These are phyloP conservation scores for Hirsutella minnesotensis DNA, from an alignment of 2,329 filamentous ascomycete genomes.

Conservation along the genomic window DNA sequence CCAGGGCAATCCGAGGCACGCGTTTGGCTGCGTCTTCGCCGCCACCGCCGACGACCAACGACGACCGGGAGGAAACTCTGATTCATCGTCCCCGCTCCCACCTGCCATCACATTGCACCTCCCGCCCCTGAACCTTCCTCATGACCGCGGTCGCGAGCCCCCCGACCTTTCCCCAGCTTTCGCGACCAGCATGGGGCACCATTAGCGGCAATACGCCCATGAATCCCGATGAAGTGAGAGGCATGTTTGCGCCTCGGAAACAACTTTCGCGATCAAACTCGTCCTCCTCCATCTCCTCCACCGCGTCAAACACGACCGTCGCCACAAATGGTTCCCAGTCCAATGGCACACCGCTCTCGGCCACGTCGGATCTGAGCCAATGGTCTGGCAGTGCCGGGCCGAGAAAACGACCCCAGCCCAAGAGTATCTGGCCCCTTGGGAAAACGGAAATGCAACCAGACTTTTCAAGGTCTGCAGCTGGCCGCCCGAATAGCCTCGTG, in stretches of 20 bases:
- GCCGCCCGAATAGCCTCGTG: conserved; percentile 30
- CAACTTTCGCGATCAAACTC: conserved; percentile 79
- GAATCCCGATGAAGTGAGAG: conserved; percentile 73
- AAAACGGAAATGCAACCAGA: conserved; percentile 37
- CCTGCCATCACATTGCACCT: conserved; percentile 6
- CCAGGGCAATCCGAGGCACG: not conserved
- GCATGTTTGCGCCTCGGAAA: conserved; percentile 86
- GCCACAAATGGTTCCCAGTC: conserved; percentile 47
- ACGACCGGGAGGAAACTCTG: not conserved
- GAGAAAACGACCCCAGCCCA: conserved; percentile 40
- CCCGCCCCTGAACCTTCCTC: conserved; percentile 21
- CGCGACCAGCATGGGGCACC: conserved; percentile 51
- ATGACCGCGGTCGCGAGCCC: conserved; percentile 61
- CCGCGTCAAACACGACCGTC: conserved; percentile 51
- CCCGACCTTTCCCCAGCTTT: conserved; percentile 51
- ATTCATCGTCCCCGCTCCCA: not conserved
- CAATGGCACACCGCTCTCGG: conserved; percentile 44
- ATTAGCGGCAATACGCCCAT: conserved; percentile 54
- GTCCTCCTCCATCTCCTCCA: conserved; percentile 70
- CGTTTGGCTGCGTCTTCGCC: not conserved
- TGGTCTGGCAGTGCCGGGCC: conserved; percentile 35
- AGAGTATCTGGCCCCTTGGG: conserved; percentile 35
- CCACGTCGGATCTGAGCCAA: conserved; percentile 35
- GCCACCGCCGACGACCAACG: not conserved
- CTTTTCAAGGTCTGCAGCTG: conserved; percentile 31